Conservation (phyloP, 2,329 filamentous ascomycete species). For the Zopfia rhizophila region DNA sequence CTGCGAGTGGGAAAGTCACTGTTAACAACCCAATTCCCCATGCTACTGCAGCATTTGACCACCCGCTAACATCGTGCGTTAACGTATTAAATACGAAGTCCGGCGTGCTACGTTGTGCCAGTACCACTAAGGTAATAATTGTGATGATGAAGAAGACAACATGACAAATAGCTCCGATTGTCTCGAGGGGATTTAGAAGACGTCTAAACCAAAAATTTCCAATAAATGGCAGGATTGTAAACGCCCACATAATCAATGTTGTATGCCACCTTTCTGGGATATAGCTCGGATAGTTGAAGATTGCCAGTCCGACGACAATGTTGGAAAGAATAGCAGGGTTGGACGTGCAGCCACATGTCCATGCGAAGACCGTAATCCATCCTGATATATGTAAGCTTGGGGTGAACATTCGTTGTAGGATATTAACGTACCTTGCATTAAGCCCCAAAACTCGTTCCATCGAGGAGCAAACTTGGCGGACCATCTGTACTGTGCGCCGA, state of each 20-base stretch:
- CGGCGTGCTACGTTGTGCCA: slow-evolving; percentile 51
- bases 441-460: slow-evolving; percentile 36
- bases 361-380: slow-evolving; percentile 54
- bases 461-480: slow-evolving; percentile 39
- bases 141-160: slow-evolving; percentile 61
- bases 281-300: slow-evolving; percentile 53
- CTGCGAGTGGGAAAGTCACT: slow-evolving; percentile 43
- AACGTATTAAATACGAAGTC: slow-evolving; percentile 60
- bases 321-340: slow-evolving; percentile 39
- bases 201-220: slow-evolving; percentile 59
- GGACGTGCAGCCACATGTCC: slow-evolving; percentile 43
- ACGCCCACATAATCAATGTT: slow-evolving; percentile 59
- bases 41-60: slow-evolving; percentile 55
- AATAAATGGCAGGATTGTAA: slow-evolving; percentile 49
- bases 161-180: slow-evolving; percentile 58
- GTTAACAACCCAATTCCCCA: slow-evolving; percentile 51
- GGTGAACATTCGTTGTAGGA: background rate
- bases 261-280: slow-evolving; percentile 58
- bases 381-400: slow-evolving; percentile 52
- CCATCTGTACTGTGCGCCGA: slow-evolving; percentile 48
- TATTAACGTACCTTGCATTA: slow-evolving; percentile 32
- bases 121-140: slow-evolving; percentile 57
- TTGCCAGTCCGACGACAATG: slow-evolving; percentile 36
- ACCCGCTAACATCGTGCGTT: slow-evolving; percentile 53
- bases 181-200: slow-evolving; percentile 58